A percentile compares a stretch with the other conserved stretches of the same genome.
Conservation (phyloP, 441 rosid species). For the Iberis amara region DNA sequence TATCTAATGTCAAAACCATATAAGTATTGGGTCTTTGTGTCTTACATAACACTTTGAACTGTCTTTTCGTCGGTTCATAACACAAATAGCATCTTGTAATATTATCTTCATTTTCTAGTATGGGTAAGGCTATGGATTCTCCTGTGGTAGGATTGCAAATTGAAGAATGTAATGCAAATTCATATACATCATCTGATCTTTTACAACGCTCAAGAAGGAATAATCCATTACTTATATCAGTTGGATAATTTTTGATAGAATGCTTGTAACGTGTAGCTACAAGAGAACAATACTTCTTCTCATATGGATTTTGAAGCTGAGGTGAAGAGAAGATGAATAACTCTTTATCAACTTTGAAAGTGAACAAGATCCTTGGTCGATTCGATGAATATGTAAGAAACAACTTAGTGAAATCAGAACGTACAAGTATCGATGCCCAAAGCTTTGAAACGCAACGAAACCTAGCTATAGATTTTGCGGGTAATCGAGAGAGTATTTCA, state of each 20-base stretch:
- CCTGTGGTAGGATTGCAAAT: constrained; percentile 7
- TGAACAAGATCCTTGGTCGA: not conserved
- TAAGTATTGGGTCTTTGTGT: too few relatives aligned
- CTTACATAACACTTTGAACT: too few relatives aligned
- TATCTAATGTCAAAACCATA: too few relatives aligned
- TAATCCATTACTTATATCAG: not conserved
- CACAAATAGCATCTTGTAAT: not conserved
- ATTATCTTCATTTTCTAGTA: not conserved
- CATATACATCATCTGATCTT: too few relatives aligned
- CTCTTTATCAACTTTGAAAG: not conserved
- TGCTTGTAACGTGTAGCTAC: not conserved
- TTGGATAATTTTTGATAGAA: not conserved
- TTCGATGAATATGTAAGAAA: not conserved
- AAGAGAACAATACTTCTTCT: not conserved
- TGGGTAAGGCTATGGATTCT: constrained; percentile 3
- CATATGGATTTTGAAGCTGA: not conserved
- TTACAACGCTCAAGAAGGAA: not conserved
- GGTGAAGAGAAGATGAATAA: not conserved
- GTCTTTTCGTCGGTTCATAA: not conserved
- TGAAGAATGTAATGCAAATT: too few relatives aligned
- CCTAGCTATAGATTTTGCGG: not conserved
- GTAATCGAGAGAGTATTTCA: not conserved
- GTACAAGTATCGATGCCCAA: not conserved
- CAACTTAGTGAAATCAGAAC: not conserved
- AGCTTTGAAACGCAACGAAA: not conserved